Conservation (phyloP, 1,139 yeast species). For the Scheffersomyces segobiensis region DNA sequence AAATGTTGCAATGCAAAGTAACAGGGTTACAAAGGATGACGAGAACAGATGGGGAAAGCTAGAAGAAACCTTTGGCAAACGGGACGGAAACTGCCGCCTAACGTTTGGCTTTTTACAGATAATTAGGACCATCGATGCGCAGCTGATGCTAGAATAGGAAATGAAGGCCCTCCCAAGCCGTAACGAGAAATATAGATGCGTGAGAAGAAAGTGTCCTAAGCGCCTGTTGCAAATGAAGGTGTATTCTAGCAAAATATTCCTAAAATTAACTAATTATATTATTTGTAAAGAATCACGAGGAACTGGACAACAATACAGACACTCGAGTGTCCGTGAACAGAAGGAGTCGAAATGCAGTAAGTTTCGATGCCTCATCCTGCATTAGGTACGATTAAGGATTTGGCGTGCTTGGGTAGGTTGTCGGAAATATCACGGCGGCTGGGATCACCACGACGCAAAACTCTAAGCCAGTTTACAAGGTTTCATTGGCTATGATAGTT, state of each 20-base stretch:
- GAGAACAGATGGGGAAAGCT: background rate
- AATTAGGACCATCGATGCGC: background rate
- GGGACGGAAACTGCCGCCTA: background rate
- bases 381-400: background rate
- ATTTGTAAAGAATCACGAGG: background rate
- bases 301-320: background rate
- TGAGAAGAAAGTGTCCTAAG: background rate
- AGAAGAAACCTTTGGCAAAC: background rate
- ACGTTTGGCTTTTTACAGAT: background rate
- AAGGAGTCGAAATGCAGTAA: background rate
- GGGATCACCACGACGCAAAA: background rate
- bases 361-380: background rate
- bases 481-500: background rate
- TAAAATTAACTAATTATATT: background rate
- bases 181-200: background rate
- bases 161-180: background rate
- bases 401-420: background rate
- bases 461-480: background rate
- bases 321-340: background rate
- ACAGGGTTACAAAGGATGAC: background rate
- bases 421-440: background rate
- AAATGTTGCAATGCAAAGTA: background rate
- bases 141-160: background rate
- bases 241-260: background rate
- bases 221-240: background rate